Base-by-base conservation (phyloP, 306 rosid species). In the Rosa chinensis region DNA sequence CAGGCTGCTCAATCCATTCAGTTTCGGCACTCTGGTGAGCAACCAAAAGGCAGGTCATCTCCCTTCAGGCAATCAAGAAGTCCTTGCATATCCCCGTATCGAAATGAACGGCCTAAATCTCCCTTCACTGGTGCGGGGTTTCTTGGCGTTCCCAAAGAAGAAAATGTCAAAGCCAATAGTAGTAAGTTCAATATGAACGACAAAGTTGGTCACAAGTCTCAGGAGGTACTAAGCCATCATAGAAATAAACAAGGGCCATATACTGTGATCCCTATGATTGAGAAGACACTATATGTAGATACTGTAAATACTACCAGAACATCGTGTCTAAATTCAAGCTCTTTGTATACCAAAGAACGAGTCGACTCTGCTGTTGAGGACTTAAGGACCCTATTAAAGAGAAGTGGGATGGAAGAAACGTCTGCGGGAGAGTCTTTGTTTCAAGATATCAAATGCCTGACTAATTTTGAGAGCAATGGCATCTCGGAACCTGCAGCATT, bases 281-380 rank as follows among this genome's bases (percentile, higher is more conserved):
- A 95, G 84, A 95, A 95, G 84, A 92, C 92, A 18, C 77, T 95
- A 82, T 89, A 91, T 76, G 90, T 95, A 79, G 99, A 92, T 83
- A 81, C 89, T 73, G 87, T 79, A 1, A 88, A 90, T 66, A 85
- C 82, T 66, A 84, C 75, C 23, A 85, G 84, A 78, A 48, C 49
- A 43, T 56, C 86, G 37, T 77, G 63, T 74, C 79, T 84, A 66
- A 87, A 83, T 59, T 75, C 85, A 39, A 82, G 75, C 77, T 84
- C 70, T 78, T 76, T 78, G 47, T 82, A 80, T 80, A 82, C 23
- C 61, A 82, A 83, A 76, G 70, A 47, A 78, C 86, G 69, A 61
- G 66, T 59, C 3, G 79, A 86, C 63, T 63, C 82, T 62, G 50
- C 66, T 66, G 77, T 75, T 47, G 81, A 81, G 59, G 82, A 85